These are phyloP conservation scores for Suillus paluster DNA, from an alignment of 768 basidiomycete species.

Conservation along the genomic window DNA sequence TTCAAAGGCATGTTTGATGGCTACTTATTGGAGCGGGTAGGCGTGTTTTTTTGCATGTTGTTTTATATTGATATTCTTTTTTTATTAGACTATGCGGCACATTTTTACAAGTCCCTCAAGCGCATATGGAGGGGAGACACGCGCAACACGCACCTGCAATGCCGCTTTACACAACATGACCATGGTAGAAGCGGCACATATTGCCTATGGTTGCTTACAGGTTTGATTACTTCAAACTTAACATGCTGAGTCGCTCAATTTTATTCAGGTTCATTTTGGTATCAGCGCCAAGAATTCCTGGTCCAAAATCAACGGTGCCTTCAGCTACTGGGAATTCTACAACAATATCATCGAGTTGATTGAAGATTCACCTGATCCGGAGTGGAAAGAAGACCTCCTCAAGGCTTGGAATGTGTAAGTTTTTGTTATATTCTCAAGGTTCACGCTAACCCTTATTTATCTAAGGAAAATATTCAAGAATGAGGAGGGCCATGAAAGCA, in stretches of 20 bases:
- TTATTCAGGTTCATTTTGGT: too few species aligned
- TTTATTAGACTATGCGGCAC: too few species aligned
- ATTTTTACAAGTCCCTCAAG: too few species aligned
- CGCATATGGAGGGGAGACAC: not conserved
- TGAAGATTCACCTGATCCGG: not conserved
- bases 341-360: slow-evolving; percentile 3
- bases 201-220: slow-evolving; percentile 17
- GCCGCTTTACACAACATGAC: slow-evolving; percentile 15
- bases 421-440: not conserved
- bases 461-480: slow-evolving; percentile 2
- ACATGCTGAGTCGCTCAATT: too few species aligned
- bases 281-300: not conserved
- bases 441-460: not conserved
- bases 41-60: too few species aligned
- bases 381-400: not conserved
- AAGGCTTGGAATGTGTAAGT: slow-evolving; percentile 10
- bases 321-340: slow-evolving; percentile 7
- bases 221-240: slow-evolving; percentile 6
- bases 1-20: too few species aligned
- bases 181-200: slow-evolving; percentile 11
- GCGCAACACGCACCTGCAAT: slow-evolving; percentile 6
- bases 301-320: not conserved
- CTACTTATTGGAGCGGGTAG: too few species aligned
- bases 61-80: too few species aligned
- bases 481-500: not conserved